Conservation (phyloP, 2,329 filamentous ascomycete species). For the Alternaria tenuissima region DNA sequence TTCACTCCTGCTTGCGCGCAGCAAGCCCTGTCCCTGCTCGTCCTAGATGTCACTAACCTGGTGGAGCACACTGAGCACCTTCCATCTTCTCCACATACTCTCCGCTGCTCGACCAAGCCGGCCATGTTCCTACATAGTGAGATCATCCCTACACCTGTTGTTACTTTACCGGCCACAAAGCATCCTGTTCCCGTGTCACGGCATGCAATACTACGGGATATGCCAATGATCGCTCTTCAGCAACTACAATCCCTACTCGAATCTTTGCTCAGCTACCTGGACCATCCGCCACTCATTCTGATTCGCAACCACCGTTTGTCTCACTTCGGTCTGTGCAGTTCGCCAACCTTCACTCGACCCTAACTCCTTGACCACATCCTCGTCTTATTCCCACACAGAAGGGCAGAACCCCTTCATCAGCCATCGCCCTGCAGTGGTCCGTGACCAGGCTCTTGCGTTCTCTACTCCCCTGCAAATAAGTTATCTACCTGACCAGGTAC, state of each 20-base stretch:
- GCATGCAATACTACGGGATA: slow-evolving; percentile 36
- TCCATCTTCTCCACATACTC: slow-evolving; percentile 49
- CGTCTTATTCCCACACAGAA: slow-evolving; percentile 36
- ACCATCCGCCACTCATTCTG: slow-evolving; percentile 1
- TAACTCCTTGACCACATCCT: slow-evolving; percentile 32
- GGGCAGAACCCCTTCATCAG: slow-evolving; percentile 34
- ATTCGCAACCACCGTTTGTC: slow-evolving; percentile 16
- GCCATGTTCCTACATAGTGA: slow-evolving; percentile 43
- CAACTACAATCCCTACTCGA: slow-evolving; percentile 9
- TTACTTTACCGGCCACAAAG: slow-evolving; percentile 37
- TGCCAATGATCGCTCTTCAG: slow-evolving; percentile 19
- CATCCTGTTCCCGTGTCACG: slow-evolving; percentile 33
- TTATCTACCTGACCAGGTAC: slow-evolving; percentile 41
- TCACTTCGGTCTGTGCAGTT: slow-evolving; percentile 27
- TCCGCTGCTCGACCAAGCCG: slow-evolving; percentile 40
- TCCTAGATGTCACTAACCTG: slow-evolving; percentile 35
- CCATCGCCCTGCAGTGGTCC: slow-evolving; percentile 32
- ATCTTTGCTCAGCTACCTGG: slow-evolving; percentile 5
- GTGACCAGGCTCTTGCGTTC: slow-evolving; percentile 36
- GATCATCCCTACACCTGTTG: slow-evolving; percentile 45
- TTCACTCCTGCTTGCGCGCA: slow-evolving; percentile 37
- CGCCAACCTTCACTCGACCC: slow-evolving; percentile 25
- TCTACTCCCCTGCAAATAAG: slow-evolving; percentile 33
- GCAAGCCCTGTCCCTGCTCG: slow-evolving; percentile 38
- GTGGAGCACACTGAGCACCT: slow-evolving; percentile 45